Conservation (phyloP, 225 moss, liverwort and hornwort species). For the Physcomitrellopsis africana region DNA sequence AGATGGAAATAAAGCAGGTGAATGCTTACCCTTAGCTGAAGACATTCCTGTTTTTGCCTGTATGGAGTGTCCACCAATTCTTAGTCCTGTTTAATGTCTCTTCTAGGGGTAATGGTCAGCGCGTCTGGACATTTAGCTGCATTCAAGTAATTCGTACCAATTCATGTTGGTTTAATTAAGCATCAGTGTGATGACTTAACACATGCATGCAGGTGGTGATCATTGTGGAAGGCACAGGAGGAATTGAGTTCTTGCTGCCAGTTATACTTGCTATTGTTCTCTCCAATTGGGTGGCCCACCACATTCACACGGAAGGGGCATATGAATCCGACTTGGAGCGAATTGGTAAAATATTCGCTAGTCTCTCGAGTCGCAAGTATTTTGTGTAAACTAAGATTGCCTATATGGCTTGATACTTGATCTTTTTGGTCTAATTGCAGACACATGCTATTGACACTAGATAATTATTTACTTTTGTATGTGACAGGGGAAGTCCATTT, state of each 20-base stretch:
- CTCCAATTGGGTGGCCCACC: slow-evolving; percentile 83
- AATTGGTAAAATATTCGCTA: slow-evolving; percentile 38
- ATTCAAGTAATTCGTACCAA: background rate
- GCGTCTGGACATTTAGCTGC: background rate
- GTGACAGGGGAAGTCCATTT: slow-evolving; percentile 72
- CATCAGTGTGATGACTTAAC: slow-evolving; percentile 23
- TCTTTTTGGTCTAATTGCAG: background rate
- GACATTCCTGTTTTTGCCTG: background rate
- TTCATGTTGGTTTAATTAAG: background rate
- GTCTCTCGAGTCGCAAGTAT: background rate
- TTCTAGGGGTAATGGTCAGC: slow-evolving; percentile 7
- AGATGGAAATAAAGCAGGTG: too few relatives aligned
- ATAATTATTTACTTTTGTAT: slow-evolving; percentile 8
- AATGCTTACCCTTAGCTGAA: too few relatives aligned
- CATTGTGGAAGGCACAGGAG: slow-evolving; percentile 82
- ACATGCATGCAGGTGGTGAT: slow-evolving; percentile 70
- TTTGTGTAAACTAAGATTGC: too few relatives aligned
- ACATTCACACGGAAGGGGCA: slow-evolving; percentile 77
- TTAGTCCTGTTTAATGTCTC: background rate
- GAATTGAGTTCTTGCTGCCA: slow-evolving; percentile 80
- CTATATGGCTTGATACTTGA: background rate
- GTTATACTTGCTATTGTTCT: slow-evolving; percentile 83
- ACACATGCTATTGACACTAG: slow-evolving; percentile 35
- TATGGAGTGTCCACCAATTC: background rate
- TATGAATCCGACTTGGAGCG: slow-evolving; percentile 85